These are phyloP conservation scores for Trypanosoma caninum DNA, from an alignment of 208 protist species.

Conservation along the genomic window DNA sequence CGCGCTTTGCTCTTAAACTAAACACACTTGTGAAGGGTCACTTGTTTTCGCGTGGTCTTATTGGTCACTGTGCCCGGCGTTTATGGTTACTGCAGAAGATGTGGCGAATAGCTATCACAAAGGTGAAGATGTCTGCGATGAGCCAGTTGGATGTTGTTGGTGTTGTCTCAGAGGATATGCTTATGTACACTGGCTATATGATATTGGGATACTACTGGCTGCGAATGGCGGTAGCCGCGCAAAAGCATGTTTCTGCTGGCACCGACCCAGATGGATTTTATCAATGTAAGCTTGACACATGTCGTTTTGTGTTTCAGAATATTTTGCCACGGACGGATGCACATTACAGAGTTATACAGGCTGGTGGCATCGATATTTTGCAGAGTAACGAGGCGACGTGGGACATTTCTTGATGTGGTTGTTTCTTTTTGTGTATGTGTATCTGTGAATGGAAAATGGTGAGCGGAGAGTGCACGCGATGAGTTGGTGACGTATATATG, in stretches of 20 bases:
- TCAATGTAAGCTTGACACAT: constrained; percentile 76
- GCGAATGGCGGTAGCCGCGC: constrained; percentile 70
- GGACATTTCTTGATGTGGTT: constrained; percentile 25
- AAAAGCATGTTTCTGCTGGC: constrained; percentile 47
- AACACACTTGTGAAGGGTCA: constrained; percentile 30
- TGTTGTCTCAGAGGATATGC: constrained; percentile 60
- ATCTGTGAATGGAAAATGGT: neutral
- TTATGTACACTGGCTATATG: constrained; percentile 85
- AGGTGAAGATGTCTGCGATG: constrained; percentile 42
- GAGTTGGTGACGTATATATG: too few relatives aligned
- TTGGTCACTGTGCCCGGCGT: constrained; percentile 34
- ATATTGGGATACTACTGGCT: constrained; percentile 84
- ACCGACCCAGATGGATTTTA: constrained; percentile 78
- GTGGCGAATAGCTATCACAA: constrained; percentile 49
- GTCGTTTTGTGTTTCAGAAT: constrained; percentile 67
- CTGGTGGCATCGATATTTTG: constrained; percentile 29
- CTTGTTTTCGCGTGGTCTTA: constrained; percentile 34
- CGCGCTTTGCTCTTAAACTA: constrained; percentile 36
- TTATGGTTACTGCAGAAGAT: constrained; percentile 67
- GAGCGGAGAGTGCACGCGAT: neutral
- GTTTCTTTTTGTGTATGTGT: neutral
- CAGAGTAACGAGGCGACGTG: constrained; percentile 48
- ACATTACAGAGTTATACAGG: constrained; percentile 62
- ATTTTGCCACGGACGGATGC: constrained; percentile 54
- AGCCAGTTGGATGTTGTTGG: constrained; percentile 44